Base-by-base conservation (phyloP, 1,139 yeast genomes). In the Protomyces inouyei region DNA sequence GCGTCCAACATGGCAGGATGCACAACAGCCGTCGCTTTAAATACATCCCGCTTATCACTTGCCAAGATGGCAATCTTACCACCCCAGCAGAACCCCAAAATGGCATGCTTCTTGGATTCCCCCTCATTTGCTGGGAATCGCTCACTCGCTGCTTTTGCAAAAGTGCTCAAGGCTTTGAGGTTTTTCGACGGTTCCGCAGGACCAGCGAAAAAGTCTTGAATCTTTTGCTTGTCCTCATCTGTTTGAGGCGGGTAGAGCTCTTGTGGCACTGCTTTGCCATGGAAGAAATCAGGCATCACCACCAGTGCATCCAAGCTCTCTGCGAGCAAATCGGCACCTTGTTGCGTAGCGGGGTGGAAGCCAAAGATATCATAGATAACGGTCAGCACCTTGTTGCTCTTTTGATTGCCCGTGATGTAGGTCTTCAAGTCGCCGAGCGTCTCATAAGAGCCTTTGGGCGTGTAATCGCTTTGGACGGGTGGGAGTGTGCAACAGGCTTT, bases 241-340 rank as follows among this genome's bases (percentile, higher is more conserved):
- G 67, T 60, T 9, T 55, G 46, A 3, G 54, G 55, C 8, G 65
- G 60, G 46, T 40, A 53, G 5, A 55, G 37, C 21, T 55, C 61
- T 35, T 51, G 53, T 36, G 61, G 61, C 40, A 68, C n/a, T 3
- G 69, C 66, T 21, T 63, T 21, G 18, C 69, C 70, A 14, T 61
- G 40, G 63, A 69, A 67, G 61, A 68, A 69, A 43, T 69, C 70
- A 3, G 70, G 70, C 68, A 68, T 66, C 38, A 67, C 54, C 12
- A 68, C 70, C 8, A 67, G 65, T 25, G 66, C 68, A 14, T 67
- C 69, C 23, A 60, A 40, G 45, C 48, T 35, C 4, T 37, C 48
- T 4, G 70, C 70, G 21, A 69, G 64, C 53, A 60, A 61, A 43
- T 69, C 70, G 45, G 67, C 66, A 14, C 70, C 70, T 38, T 67